Conservation (phyloP, 768 basidiomycete species). For the Guyanaporus albipodus region DNA sequence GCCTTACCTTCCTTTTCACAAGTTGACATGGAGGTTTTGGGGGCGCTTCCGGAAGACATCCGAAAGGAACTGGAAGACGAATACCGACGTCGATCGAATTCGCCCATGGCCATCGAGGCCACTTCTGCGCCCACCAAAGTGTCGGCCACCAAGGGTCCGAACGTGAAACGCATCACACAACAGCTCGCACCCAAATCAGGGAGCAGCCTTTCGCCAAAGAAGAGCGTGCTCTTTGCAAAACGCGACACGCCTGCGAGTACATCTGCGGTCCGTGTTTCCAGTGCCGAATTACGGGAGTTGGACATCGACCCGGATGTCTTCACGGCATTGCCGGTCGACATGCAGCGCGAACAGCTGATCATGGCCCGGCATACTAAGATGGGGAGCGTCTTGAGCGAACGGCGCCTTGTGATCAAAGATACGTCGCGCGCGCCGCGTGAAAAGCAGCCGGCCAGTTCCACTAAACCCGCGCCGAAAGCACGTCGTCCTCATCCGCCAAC, state of each 20-base stretch:
- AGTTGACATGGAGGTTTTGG: constrained; percentile 65
- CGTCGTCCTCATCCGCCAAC: constrained; percentile 44
- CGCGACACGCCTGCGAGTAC: constrained; percentile 24
- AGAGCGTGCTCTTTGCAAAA: constrained; percentile 37
- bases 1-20: constrained; percentile 73
- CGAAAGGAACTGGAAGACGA: constrained; percentile 65
- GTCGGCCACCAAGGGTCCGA: constrained; percentile 33
- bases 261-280: constrained; percentile 43
- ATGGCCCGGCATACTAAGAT: constrained; percentile 48
- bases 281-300: constrained; percentile 56
- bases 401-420: constrained; percentile 49
- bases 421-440: constrained; percentile 26
- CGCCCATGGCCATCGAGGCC: constrained; percentile 36
- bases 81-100: constrained; percentile 57
- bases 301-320: constrained; percentile 77
- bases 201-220: constrained; percentile 36
- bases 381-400: constrained; percentile 36
- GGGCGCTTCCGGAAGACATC: constrained; percentile 66
- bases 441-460: constrained; percentile 32
- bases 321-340: constrained; percentile 51
- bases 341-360: constrained; percentile 76
- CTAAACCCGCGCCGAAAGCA: constrained; percentile 56
- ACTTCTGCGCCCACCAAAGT: constrained; percentile 10
- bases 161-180: constrained; percentile 56
- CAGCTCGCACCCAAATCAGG: constrained; percentile 59